Evolutionary conservation across 495 filamentous ascomycete genomes (phyloP).

Genomic region (Trichocladium uniseriatum): DNA sequence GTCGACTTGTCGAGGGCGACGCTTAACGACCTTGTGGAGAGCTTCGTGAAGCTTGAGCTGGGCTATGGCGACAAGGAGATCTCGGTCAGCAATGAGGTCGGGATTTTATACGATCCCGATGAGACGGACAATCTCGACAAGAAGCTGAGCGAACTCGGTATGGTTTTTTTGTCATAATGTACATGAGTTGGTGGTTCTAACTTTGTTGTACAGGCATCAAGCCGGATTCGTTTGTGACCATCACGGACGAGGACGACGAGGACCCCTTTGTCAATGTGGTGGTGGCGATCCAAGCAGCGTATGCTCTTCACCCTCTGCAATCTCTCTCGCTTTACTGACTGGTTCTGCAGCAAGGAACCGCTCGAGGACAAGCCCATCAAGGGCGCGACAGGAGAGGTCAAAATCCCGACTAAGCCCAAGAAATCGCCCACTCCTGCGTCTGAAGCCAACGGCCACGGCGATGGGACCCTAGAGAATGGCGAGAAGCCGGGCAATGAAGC

Average conservation of each 20-base stretch:
- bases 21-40: constrained; percentile 70
- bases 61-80: constrained; percentile 77
- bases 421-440: constrained; percentile 17
- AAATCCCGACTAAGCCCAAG: constrained; percentile 41
- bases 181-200: constrained; percentile 18
- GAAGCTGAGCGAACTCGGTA: constrained; percentile 68
- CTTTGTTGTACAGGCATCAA: constrained; percentile 38
- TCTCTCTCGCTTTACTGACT: background rate
- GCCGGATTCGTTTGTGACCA: constrained; percentile 66
- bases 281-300: constrained; percentile 49
- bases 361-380: constrained; percentile 33
- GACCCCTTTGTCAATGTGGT: constrained; percentile 74
- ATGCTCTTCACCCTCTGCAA: constrained; percentile 11
- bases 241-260: constrained; percentile 79
- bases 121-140: constrained; percentile 76
- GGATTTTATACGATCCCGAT: constrained; percentile 77
- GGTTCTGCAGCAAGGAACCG: constrained; percentile 23
- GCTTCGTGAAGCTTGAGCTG: constrained; percentile 55
- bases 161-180: constrained; percentile 19
- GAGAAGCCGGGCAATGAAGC: constrained; percentile 11
- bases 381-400: constrained; percentile 21
- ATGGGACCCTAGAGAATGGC: constrained; percentile 22
- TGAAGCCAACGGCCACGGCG: constrained; percentile 27
- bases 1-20: constrained; percentile 70
- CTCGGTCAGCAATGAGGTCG: constrained; percentile 60